Percentiles rank a stretch among this genome's conserved stretches.
These are phyloP conservation scores for Pythium dissotocum DNA, from an alignment of 352 stramenopile species.

Conservation along the genomic window DNA sequence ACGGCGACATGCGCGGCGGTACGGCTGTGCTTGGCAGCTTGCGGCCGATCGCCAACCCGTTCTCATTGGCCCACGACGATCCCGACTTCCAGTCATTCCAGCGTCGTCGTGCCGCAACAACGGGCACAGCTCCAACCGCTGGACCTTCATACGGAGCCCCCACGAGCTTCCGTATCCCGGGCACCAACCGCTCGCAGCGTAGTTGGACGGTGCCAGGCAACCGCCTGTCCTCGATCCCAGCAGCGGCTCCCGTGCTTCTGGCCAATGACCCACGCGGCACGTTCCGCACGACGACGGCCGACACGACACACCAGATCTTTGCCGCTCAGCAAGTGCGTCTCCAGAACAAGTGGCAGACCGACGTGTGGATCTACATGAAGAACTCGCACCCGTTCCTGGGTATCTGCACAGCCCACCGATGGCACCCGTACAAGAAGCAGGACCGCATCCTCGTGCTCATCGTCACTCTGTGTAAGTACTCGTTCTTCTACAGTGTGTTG, in stretches of 20 bases:
- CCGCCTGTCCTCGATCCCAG: neutral
- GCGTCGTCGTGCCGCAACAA: slow-evolving; percentile 16
- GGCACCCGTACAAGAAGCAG: slow-evolving; percentile 53
- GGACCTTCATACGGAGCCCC: neutral
- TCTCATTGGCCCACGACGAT: slow-evolving; percentile 8
- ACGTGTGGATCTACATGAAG: slow-evolving; percentile 72
- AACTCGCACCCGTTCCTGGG: slow-evolving; percentile 54
- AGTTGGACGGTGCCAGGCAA: slow-evolving; percentile 15
- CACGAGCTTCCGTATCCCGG: neutral
- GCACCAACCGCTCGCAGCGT: slow-evolving; percentile 10
- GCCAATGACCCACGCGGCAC: slow-evolving; percentile 26
- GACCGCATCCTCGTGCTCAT: slow-evolving; percentile 55
- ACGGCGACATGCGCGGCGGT: slow-evolving; percentile 9
- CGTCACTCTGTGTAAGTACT: slow-evolving; percentile 44
- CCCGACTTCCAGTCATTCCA: slow-evolving; percentile 3
- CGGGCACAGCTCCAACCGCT: neutral
- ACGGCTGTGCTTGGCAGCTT: slow-evolving; percentile 21
- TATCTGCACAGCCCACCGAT: slow-evolving; percentile 39
- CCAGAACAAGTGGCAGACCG: slow-evolving; percentile 38
- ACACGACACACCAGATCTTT: slow-evolving; percentile 42
- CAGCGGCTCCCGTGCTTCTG: slow-evolving; percentile 6
- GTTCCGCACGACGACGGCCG: slow-evolving; percentile 26
- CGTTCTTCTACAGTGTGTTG: too few relatives aligned
- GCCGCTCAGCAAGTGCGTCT: slow-evolving; percentile 51
- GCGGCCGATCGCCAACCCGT: slow-evolving; percentile 19